Conservation (phyloP, 2,329 filamentous ascomycete genomes). For the Alternaria consortialis region DNA sequence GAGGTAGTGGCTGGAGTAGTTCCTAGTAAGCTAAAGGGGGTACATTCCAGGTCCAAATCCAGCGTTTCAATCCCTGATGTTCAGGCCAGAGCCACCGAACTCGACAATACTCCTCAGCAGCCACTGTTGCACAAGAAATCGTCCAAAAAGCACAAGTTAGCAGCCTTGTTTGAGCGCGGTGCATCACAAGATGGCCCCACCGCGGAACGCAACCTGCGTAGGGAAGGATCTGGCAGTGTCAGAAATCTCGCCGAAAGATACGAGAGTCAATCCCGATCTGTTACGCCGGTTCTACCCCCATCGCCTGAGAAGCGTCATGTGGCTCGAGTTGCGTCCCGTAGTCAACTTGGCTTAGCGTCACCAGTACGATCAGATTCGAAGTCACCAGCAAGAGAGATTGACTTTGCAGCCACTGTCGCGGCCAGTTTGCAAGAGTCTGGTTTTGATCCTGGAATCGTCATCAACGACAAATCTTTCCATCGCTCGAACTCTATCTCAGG, state of each 20-base stretch:
- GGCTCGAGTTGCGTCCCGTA: conserved; percentile 27
- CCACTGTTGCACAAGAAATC: conserved; percentile 49
- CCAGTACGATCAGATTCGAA: conserved; percentile 37
- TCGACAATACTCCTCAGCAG: neutral
- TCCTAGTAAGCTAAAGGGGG: conserved; percentile 28
- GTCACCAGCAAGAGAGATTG: conserved; percentile 51
- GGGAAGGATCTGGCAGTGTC: conserved; percentile 29
- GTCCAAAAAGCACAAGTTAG: conserved; percentile 49
- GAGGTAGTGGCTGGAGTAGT: neutral
- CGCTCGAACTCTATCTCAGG: conserved; percentile 39
- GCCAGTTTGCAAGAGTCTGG: conserved; percentile 58
- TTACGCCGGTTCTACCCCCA: conserved; percentile 20
- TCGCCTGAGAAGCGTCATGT: conserved; percentile 23
- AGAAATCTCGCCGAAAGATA: conserved; percentile 36
- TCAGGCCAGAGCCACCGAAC: neutral
- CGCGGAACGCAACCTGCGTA: conserved; percentile 21
- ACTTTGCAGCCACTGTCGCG: conserved; percentile 59
- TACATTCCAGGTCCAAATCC: conserved; percentile 28
- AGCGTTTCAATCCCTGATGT: neutral
- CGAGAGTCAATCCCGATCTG: conserved; percentile 32
- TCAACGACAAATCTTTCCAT: conserved; percentile 53
- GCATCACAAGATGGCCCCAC: conserved; percentile 20
- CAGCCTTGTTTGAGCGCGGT: conserved; percentile 44
- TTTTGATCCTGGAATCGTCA: conserved; percentile 57
- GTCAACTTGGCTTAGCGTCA: conserved; percentile 25